phyloP scores from a whole-genome alignment of 495 filamentous ascomycete species.

The Neurospora sp. region DNA sequence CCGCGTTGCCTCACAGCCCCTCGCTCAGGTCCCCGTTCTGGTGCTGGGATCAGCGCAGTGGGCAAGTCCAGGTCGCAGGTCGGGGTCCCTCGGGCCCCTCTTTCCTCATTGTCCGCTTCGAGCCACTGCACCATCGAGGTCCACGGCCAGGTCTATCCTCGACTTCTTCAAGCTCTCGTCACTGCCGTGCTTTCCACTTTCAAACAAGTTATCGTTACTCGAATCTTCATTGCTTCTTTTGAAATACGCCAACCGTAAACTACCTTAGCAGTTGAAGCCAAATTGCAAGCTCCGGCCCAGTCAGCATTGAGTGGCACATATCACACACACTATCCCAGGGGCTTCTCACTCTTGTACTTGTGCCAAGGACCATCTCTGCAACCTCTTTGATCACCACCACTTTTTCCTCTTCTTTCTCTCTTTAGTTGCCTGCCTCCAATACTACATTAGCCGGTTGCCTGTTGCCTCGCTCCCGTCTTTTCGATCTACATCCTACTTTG shows the following conservation, averaged over 20 bases:
- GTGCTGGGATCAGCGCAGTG: background rate
- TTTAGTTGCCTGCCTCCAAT: background rate
- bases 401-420: background rate
- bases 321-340: background rate
- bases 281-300: background rate
- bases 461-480: background rate
- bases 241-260: background rate
- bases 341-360: background rate
- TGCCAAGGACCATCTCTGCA: background rate
- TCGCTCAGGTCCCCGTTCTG: background rate
- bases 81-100: background rate
- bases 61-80: background rate
- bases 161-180: background rate
- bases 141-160: background rate
- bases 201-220: background rate
- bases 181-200: background rate
- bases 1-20: background rate
- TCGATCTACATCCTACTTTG: background rate
- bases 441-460: background rate
- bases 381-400: background rate
- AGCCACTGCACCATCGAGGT: background rate
- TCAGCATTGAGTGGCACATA: background rate
- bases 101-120: background rate
- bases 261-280: background rate
- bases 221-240: background rate